A percentile compares a stretch with the other conserved stretches of the same genome.
These are phyloP conservation scores for Letharia lupina DNA, from an alignment of 495 filamentous ascomycete genomes.

Conservation along the genomic window DNA sequence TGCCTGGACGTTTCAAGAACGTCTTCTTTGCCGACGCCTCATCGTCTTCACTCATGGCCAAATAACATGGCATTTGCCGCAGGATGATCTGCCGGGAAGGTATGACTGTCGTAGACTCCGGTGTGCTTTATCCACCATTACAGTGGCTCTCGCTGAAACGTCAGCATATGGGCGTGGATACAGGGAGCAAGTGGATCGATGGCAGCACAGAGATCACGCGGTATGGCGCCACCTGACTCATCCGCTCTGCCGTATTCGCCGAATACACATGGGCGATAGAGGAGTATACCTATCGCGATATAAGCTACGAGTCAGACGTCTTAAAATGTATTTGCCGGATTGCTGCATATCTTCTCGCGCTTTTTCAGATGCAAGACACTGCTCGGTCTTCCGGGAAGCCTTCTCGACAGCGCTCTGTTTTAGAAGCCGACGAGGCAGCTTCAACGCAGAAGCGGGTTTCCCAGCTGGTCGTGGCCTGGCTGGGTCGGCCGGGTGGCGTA, in stretches of 20 bases:
- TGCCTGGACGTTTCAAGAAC: conserved; percentile 18
- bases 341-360: conserved; percentile 9
- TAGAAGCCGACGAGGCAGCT: conserved; percentile 9
- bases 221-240: conserved; percentile 3
- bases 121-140: conserved; percentile 1
- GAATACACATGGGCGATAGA: conserved; percentile 6
- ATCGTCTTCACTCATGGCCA: conserved; percentile 13
- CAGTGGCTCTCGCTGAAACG: conserved; percentile 7
- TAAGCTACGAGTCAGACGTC: conserved; percentile 12
- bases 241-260: conserved; percentile 12
- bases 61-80: conserved; percentile 15
- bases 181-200: conserved; percentile 8
- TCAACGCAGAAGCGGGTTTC: conserved; percentile 7
- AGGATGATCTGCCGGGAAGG: conserved; percentile 9
- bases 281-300: conserved; percentile 7
- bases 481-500: conserved; percentile 13
- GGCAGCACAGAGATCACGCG: conserved; percentile 8
- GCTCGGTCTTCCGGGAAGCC: conserved; percentile 2
- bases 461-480: conserved; percentile 15
- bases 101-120: conserved; percentile 1
- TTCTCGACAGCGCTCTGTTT: conserved; percentile 10
- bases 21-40: conserved; percentile 12
- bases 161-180: conserved; percentile 9
- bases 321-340: conserved; percentile 2
- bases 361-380: conserved; percentile 1